Percentiles rank a stretch among this genome's conserved stretches.
Conservation (phyloP, 2,329 filamentous ascomycete species). For the Hymenoscyphus albidus region DNA sequence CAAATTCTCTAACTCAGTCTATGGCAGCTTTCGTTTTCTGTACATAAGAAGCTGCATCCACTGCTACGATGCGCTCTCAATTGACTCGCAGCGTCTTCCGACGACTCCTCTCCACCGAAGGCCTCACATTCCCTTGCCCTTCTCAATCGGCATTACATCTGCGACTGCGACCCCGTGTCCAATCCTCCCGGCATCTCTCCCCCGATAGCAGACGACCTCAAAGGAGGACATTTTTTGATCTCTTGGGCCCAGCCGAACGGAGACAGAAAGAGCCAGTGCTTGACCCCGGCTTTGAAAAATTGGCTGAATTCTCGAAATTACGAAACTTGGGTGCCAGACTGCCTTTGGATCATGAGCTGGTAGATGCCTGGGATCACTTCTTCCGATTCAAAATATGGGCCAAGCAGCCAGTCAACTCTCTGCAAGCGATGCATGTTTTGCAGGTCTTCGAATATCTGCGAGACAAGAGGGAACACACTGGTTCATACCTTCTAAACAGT, state of each 20-base stretch:
- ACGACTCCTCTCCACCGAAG: constrained; percentile 50
- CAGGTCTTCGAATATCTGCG: constrained; percentile 60
- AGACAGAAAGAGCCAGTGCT: constrained; percentile 58
- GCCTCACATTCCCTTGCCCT: constrained; percentile 34
- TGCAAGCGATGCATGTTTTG: constrained; percentile 60
- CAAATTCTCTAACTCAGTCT: not conserved
- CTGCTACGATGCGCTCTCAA: constrained; percentile 51
- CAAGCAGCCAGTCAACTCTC: constrained; percentile 53
- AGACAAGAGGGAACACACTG: constrained; percentile 28
- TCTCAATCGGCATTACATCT: constrained; percentile 18
- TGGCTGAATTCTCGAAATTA: constrained; percentile 65
- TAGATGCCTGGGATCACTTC: constrained; percentile 61
- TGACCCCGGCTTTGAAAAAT: constrained; percentile 66
- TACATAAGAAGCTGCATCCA: constrained; percentile 19
- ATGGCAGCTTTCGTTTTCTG: not conserved
- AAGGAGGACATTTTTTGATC: constrained; percentile 57
- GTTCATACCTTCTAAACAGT: constrained; percentile 13
- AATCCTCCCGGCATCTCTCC: constrained; percentile 42
- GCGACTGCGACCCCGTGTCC: constrained; percentile 37
- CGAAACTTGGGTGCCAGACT: constrained; percentile 60
- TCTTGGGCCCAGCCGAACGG: constrained; percentile 58
- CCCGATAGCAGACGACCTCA: constrained; percentile 30
- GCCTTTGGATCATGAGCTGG: constrained; percentile 59
- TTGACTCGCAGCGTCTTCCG: constrained; percentile 58
- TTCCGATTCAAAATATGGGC: constrained; percentile 52